Conservation (phyloP, 2,329 filamentous ascomycete genomes). For the Myriosclerotinia duriaeana region DNA sequence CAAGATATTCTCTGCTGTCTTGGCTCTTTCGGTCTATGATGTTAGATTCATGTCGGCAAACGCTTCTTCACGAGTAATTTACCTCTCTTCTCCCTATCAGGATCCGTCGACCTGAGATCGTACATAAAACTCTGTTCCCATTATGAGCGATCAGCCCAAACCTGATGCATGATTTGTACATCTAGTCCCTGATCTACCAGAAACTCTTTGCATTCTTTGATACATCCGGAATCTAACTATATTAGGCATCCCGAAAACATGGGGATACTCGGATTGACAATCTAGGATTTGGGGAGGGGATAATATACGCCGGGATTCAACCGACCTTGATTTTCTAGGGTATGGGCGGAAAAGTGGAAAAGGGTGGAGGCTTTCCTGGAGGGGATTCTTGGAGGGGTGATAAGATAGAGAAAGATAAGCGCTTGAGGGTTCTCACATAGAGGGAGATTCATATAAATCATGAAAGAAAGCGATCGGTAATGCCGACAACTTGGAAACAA, state of each 20-base stretch:
- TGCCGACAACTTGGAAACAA: background rate
- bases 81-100: background rate
- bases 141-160: background rate
- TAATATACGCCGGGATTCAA: background rate
- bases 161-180: background rate
- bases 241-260: background rate
- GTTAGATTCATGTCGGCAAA: background rate
- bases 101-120: no score
- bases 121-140: no score
- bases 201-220: background rate
- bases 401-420: background rate
- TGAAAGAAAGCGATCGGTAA: background rate
- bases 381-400: background rate
- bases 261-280: slow-evolving; percentile 4
- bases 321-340: background rate
- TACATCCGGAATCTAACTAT: background rate
- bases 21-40: background rate
- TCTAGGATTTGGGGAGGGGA: background rate
- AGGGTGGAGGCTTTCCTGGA: background rate
- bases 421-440: background rate
- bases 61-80: background rate
- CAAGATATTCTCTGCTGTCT: background rate
- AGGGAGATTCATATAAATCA: background rate
- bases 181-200: background rate
- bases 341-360: background rate